A percentile compares a stretch with the other conserved stretches of the same genome.
phyloP scores from a whole-genome alignment of 75 land plant species.

The Sequoia sempervirens region DNA sequence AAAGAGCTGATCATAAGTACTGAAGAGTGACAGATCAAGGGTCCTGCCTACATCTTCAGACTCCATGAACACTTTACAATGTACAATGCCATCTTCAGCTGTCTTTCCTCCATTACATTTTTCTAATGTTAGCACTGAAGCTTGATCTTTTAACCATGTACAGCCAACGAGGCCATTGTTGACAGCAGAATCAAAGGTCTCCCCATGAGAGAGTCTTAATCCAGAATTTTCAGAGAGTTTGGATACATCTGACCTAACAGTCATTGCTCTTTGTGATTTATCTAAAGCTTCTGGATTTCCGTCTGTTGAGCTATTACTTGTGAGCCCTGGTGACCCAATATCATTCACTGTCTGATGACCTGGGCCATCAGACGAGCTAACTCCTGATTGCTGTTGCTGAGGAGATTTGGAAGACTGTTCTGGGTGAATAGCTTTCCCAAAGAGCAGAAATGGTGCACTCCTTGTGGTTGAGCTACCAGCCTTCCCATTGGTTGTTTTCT shows the following conservation, averaged over 20 bases:
- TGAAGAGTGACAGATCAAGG: slow-evolving; percentile 41
- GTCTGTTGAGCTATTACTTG: slow-evolving; percentile 14
- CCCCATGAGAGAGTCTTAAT: neutral
- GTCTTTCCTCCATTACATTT: slow-evolving; percentile 10
- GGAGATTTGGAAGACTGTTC: slow-evolving; percentile 19
- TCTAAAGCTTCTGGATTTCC: slow-evolving; percentile 14
- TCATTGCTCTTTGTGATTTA: slow-evolving; percentile 3
- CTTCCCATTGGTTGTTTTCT: slow-evolving; percentile 8
- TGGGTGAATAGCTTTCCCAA: slow-evolving; percentile 48
- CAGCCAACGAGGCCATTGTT: slow-evolving; percentile 17
- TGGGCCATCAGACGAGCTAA: slow-evolving; percentile 41
- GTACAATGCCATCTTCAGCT: slow-evolving; percentile 18
- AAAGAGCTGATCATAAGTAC: slow-evolving; percentile 40
- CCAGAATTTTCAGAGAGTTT: slow-evolving; percentile 11
- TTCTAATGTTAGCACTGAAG: neutral
- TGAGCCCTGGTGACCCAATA: slow-evolving; percentile 11
- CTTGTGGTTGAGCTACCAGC: slow-evolving; percentile 12
- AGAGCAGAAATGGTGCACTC: slow-evolving; percentile 37
- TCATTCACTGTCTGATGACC: slow-evolving; percentile 13
- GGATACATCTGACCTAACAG: slow-evolving; percentile 5
- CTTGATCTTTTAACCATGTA: slow-evolving; percentile 38
- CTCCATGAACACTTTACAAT: slow-evolving; percentile 51
- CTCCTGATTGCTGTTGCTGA: slow-evolving; percentile 30
- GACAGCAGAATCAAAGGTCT: slow-evolving; percentile 1
- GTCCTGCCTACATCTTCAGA: slow-evolving; percentile 55